Evolutionary conservation across 495 filamentous ascomycete genomes (phyloP).

Genomic region (Penicillium riverlandense): DNA sequence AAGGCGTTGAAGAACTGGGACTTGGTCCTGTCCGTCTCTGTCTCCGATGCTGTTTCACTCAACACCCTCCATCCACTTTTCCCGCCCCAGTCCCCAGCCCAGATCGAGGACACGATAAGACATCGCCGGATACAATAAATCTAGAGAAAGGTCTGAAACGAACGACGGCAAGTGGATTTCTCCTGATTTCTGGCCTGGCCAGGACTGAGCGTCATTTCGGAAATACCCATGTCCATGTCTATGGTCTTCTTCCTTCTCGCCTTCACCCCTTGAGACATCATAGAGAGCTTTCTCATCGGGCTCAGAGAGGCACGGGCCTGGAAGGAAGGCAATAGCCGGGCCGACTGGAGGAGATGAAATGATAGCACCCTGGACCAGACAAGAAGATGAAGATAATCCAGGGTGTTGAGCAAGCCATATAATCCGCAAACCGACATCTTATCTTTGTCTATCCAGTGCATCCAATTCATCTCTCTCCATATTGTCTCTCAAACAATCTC

Average conservation of each 20-base stretch:
- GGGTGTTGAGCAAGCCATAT: background rate
- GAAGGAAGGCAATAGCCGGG: conserved; percentile 1
- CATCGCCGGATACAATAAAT: conserved; percentile 5
- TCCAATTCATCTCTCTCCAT: background rate
- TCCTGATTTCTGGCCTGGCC: conserved; percentile 15
- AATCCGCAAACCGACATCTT: background rate
- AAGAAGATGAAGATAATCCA: conserved; percentile 6
- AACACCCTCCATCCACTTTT: background rate
- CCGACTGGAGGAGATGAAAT: conserved; percentile 4
- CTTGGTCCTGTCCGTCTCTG: background rate
- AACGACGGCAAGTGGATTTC: conserved; percentile 15
- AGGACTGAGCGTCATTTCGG: conserved; percentile 15
- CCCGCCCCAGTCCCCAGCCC: background rate
- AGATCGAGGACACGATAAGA: conserved; percentile 10
- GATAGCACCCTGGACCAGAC: background rate
- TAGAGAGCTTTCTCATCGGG: no score
- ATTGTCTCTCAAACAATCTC: conserved; percentile 5
- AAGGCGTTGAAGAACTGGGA: background rate
- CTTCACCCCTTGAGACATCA: background rate
- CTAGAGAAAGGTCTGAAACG: conserved; percentile 14
- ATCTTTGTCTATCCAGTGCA: no score
- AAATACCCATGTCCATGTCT: conserved; percentile 6
- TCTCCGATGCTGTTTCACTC: background rate
- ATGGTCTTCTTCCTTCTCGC: background rate
- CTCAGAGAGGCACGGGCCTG: conserved; percentile 1